Conservation (phyloP, 257 asterid genomes). For the Cynanchum wilfordii region DNA sequence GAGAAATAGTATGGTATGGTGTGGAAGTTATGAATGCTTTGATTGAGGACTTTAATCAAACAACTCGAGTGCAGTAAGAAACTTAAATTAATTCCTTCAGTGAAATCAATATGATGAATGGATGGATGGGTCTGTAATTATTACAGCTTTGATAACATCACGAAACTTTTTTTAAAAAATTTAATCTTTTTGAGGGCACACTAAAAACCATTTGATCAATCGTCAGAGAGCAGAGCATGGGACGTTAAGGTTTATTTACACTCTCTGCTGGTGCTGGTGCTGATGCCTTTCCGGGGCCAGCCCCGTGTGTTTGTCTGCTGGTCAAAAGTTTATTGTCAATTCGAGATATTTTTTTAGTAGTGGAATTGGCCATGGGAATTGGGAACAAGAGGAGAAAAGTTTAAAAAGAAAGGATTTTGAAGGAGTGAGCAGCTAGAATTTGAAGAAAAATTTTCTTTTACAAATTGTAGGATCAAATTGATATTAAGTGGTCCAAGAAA, state of each 20-base stretch:
- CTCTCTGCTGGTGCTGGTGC: no score
- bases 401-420: neutral
- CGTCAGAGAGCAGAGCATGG: slow-evolving; percentile 24
- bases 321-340: neutral
- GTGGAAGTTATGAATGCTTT: neutral
- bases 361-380: no score
- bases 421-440: neutral
- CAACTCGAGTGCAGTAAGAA: slow-evolving; percentile 20
- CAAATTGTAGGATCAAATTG: slow-evolving; percentile 11
- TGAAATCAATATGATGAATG: neutral
- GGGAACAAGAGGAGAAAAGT: no score
- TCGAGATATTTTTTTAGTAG: no score
- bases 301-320: no score
- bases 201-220: slow-evolving; percentile 21
- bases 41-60: neutral
- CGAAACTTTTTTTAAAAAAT: slow-evolving; percentile 21
- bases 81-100: slow-evolving; percentile 18
- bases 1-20: neutral
- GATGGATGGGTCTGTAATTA: slow-evolving; percentile 14
- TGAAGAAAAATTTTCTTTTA: neutral
- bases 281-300: no score
- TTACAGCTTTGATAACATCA: slow-evolving; percentile 20
- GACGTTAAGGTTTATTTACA: slow-evolving; percentile 21
- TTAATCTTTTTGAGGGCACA: slow-evolving; percentile 31
- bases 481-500: slow-evolving; percentile 28